Conservation (phyloP, 2,329 filamentous ascomycete genomes). For the Hypoxylon sp. region DNA sequence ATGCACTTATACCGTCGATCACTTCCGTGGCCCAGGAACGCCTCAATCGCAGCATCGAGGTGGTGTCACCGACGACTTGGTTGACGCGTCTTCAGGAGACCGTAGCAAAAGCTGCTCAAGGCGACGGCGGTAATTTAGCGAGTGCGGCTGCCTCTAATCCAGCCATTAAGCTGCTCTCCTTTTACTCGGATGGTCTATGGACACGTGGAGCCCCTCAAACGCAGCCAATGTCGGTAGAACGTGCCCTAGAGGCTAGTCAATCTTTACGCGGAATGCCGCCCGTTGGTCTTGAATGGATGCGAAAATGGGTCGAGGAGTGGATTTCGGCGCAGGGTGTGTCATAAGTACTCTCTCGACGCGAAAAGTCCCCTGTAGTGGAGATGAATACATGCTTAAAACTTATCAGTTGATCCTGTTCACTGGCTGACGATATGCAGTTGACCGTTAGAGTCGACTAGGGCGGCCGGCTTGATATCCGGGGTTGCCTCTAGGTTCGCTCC, state of each 20-base stretch:
- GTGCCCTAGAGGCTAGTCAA: constrained; percentile 42
- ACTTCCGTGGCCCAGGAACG: constrained; percentile 19
- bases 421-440: no score
- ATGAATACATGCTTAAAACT: not conserved
- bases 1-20: constrained; percentile 42
- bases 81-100: constrained; percentile 34
- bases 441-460: no score
- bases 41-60: constrained; percentile 7
- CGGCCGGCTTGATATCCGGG: no score
- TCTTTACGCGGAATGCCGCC: constrained; percentile 46
- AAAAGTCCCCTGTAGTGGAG: not conserved
- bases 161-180: constrained; percentile 50
- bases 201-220: not conserved
- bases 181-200: constrained; percentile 46
- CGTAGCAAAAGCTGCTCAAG: not conserved
- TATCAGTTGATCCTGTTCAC: no score
- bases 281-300: constrained; percentile 51
- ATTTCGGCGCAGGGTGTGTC: constrained; percentile 1
- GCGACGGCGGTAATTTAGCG: constrained; percentile 22
- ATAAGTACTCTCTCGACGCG: not conserved
- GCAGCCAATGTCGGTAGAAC: constrained; percentile 38
- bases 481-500: no score
- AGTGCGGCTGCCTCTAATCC: constrained; percentile 44
- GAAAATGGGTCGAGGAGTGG: constrained; percentile 55
- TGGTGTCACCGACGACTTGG: constrained; percentile 34